Evolutionary conservation across 768 basidiomycete genomes (phyloP), one percentile per base, ranked within the genome.

Genomic region (Russula brevipes): DNA sequence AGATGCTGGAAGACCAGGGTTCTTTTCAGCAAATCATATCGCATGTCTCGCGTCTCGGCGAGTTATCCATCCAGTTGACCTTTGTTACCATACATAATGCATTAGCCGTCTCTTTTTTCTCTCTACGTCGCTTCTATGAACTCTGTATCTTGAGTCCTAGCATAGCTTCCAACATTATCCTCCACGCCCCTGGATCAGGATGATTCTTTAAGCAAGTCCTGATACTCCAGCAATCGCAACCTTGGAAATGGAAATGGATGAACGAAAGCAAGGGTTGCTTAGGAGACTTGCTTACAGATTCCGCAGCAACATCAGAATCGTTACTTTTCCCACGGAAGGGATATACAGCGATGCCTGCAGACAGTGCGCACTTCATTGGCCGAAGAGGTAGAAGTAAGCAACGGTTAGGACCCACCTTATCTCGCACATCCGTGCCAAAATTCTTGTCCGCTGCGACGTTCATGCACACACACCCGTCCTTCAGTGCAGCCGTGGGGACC

Each of bases 401-500:
- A 14, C 11, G 19, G 24, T 24, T 1, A 54, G 14, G 38, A 4
- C 80, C 58, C 68, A 92, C 94, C 83, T 94, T 93, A 19, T 96
- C 93, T 64, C 93, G 81, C 19, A 99, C 87, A 70, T 96, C 89
- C 65, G 84, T 85, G 72, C 96, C 94, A 70, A 98, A 99, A 73
- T 99, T 99, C 80, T 96, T 98, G 69, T 95, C 94, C 0, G 89
- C 86, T 17, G 93, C 88, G 24, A 99, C 89, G 70, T 98, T 98
- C 61, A 98, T 75, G 67, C 93, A 94, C 2, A 98, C 77, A 70
- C 94, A 96, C 0, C 97, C 97, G 65, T 95, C 91, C 76, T 97
- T 98, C 64, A 99, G 78, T 81, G 82, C 86, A 55, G 83, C 84
- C 1, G 95, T 98, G 71, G 88, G 86, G 58, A 99, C 80, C 74